These are phyloP conservation scores for Penicillium longicatenatum DNA, from an alignment of 495 filamentous ascomycete species.

Conservation along the genomic window DNA sequence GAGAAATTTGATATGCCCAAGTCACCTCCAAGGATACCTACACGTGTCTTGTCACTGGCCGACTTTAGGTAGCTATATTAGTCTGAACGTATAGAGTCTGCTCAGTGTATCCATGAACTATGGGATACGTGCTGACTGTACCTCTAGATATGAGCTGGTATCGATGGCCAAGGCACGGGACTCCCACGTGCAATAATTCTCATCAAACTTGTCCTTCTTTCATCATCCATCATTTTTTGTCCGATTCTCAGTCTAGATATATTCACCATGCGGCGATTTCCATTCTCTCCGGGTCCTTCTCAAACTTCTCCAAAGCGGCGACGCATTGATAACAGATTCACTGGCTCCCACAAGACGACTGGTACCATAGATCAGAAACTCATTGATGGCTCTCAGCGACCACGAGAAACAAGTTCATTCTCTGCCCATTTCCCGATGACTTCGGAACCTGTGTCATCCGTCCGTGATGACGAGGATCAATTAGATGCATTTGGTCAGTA, in stretches of 20 bases:
- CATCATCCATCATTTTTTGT: background rate
- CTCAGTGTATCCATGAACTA: background rate
- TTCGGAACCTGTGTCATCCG: background rate
- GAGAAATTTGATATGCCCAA: slow-evolving; percentile 22
- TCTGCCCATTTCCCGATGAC: slow-evolving; percentile 1
- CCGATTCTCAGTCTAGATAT: background rate
- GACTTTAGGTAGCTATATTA: background rate
- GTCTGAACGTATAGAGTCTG: background rate
- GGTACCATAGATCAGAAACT: slow-evolving; percentile 29
- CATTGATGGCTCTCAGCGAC: slow-evolving; percentile 29
- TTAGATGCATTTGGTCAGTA: slow-evolving; percentile 56
- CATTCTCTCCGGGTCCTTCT: slow-evolving; percentile 9
- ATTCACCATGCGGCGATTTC: slow-evolving; percentile 17
- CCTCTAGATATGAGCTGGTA: background rate
- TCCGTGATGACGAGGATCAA: slow-evolving; percentile 27
- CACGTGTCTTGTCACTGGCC: too few relatives aligned
- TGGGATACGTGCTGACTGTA: background rate
- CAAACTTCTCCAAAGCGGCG: slow-evolving; percentile 15
- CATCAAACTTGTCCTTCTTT: background rate
- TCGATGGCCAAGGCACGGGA: slow-evolving; percentile 11
- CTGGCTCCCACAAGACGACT: slow-evolving; percentile 15
- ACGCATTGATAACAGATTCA: slow-evolving; percentile 1
- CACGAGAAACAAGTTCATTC: slow-evolving; percentile 11
- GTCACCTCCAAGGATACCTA: background rate
- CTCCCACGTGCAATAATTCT: slow-evolving; percentile 27